phyloP scores from a whole-genome alignment of 2,329 filamentous ascomycete genomes.

The Fusarium decemcellulare region DNA sequence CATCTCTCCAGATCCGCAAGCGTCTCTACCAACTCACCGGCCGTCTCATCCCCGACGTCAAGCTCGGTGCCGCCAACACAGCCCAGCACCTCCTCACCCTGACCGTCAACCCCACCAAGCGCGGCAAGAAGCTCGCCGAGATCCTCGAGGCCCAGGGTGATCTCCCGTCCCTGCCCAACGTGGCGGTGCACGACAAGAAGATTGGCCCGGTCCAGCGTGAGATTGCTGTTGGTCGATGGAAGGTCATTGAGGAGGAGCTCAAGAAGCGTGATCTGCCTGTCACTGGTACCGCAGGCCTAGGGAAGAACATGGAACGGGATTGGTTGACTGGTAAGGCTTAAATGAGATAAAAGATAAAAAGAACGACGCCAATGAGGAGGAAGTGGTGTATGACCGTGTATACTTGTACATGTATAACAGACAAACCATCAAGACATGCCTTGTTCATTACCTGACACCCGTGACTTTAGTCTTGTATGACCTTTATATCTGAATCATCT shows the following conservation, averaged over 20 bases:
- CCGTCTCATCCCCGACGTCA: slow-evolving; percentile 79
- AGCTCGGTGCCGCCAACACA: slow-evolving; percentile 70
- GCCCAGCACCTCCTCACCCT: slow-evolving; percentile 68
- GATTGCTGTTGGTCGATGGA: slow-evolving; percentile 80
- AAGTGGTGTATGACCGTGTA: slow-evolving; percentile 45
- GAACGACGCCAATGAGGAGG: slow-evolving; percentile 13
- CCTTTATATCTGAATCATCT: too few species aligned
- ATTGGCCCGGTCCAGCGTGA: slow-evolving; percentile 81
- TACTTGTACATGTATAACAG: slow-evolving; percentile 52
- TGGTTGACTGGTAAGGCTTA: slow-evolving; percentile 59
- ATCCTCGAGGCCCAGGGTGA: slow-evolving; percentile 63
- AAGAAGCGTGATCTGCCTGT: slow-evolving; percentile 72
- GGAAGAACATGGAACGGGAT: slow-evolving; percentile 59
- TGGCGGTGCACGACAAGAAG: slow-evolving; percentile 75
- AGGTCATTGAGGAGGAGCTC: slow-evolving; percentile 82
- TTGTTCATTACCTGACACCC: slow-evolving; percentile 8
- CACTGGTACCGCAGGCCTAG: slow-evolving; percentile 59
- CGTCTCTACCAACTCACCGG: slow-evolving; percentile 87
- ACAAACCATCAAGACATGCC: slow-evolving; percentile 41
- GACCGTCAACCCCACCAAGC: slow-evolving; percentile 67
- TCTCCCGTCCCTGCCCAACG: slow-evolving; percentile 74
- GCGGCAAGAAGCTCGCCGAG: slow-evolving; percentile 74
- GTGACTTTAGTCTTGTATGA: neutral
- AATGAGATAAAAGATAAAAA: slow-evolving; percentile 14
- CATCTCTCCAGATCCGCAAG: slow-evolving; percentile 77